A percentile compares a stretch with the other conserved stretches of the same genome.
These are phyloP conservation scores for Alternaria sp. DNA, from an alignment of 2,329 filamentous ascomycete species.

Conservation along the genomic window DNA sequence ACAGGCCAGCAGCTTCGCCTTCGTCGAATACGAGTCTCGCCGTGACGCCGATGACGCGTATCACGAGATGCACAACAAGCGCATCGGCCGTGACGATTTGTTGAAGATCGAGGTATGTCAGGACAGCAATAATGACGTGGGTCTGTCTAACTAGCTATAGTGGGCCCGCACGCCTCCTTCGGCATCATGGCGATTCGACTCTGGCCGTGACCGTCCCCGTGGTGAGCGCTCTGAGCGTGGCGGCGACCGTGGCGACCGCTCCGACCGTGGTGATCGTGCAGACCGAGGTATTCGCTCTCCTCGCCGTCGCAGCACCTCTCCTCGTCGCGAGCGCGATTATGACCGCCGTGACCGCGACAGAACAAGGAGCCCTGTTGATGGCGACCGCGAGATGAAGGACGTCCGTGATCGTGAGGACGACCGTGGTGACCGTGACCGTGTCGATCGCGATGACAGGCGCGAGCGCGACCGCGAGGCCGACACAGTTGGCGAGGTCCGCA, in stretches of 20 bases:
- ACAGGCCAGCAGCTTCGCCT: slow-evolving; percentile 79
- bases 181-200: slow-evolving; percentile 97
- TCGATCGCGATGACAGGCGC: slow-evolving; percentile 60
- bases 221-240: slow-evolving; percentile 69
- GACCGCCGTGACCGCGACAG: slow-evolving; percentile 77
- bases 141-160: slow-evolving; percentile 60
- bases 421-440: slow-evolving; percentile 59
- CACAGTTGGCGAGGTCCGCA: slow-evolving; percentile 86
- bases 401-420: slow-evolving; percentile 69
- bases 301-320: slow-evolving; percentile 59
- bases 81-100: slow-evolving; percentile 91
- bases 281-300: slow-evolving; percentile 76
- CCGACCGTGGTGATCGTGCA: slow-evolving; percentile 68
- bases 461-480: slow-evolving; percentile 69
- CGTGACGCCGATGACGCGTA: slow-evolving; percentile 99
- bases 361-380: slow-evolving; percentile 67
- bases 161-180: slow-evolving; percentile 98
- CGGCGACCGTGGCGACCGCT: slow-evolving; percentile 65
- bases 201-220: slow-evolving; percentile 62
- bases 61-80: slow-evolving; percentile 99
- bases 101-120: slow-evolving; percentile 90
- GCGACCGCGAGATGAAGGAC: slow-evolving; percentile 60
- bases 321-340: slow-evolving; percentile 72
- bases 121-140: neutral
- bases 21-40: slow-evolving; percentile 98